Base-by-base conservation (phyloP, 139 green algal genomes). In the Haematococcus lacustris region DNA sequence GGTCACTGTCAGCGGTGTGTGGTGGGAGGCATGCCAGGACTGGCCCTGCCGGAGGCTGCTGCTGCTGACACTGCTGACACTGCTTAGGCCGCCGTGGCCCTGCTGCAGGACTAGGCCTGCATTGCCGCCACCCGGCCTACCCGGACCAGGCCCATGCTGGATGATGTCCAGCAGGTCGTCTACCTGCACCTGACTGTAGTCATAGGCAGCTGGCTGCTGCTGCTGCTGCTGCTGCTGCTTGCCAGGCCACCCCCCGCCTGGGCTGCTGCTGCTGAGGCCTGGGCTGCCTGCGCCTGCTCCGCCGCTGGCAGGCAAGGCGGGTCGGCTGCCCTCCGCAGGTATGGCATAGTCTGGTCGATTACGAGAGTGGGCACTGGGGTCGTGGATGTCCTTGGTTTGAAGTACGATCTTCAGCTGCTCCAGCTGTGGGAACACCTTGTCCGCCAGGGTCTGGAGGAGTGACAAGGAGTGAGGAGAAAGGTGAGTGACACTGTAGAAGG, bases 381-480 rank as follows among this genome's bases (percentile, higher is more conserved):
- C 50, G 0, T 40, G 34, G 17, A 63, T 61, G 13, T 86, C 75
- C 37, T 70, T 43, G 1, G 78, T 71, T 30, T 78, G 60, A 26
- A 92, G 68, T 0, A 38, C 62, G 0, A 73, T 1, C 60, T 91
- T 92, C n/a, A 94, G 66, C 4, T 32, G 61, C 73, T 96, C 89
- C 39, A 91, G 70, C 78, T 94, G 86, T 0, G 77, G 73, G 21
- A 92, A 67, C 35, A 71, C 37, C 3, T 70, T 74, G 4, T 40
- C 39, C 25, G 50, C 4, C 25, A 76, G 76, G 43, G 50, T 7
- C 34, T 78, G 64, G 43, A 47, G 1, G 38, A n/a, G 0, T 50
- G 61, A 13, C 5, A 51, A 2, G 23, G 61, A 38, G 35, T 40
- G 30, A 50, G 33, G 9, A 25, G 2, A 9, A 50, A 17, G 33